Percentiles rank a stretch among this genome's conserved stretches.
These are phyloP conservation scores for Haplosporangium gracile DNA, from an alignment of 192 early-diverging fungal genomes.

Conservation along the genomic window DNA sequence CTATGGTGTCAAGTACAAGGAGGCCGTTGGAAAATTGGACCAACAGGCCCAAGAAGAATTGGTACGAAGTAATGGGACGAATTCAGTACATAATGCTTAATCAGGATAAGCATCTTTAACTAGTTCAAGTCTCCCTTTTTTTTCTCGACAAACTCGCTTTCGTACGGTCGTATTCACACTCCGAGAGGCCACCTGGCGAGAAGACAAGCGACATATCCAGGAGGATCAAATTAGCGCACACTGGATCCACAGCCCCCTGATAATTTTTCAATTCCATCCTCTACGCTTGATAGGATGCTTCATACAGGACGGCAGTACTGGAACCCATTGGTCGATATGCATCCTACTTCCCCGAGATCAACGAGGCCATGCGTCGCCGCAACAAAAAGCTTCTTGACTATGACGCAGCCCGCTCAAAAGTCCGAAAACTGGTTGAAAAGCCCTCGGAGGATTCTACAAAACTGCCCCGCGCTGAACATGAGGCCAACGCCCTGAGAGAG, in stretches of 20 bases:
- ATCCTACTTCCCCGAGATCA: constrained; percentile 92
- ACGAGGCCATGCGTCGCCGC: constrained; percentile 92
- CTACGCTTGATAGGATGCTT: constrained; percentile 70
- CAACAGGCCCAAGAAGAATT: constrained; percentile 84
- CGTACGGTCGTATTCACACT: not conserved
- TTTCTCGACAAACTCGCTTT: not conserved
- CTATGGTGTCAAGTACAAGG: constrained; percentile 86
- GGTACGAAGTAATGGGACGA: constrained; percentile 57
- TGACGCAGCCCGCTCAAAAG: constrained; percentile 79
- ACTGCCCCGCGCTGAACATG: constrained; percentile 84
- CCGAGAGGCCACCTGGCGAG: not conserved
- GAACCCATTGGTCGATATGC: constrained; percentile 91
- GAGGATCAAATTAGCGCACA: not conserved
- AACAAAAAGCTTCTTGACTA: constrained; percentile 92
- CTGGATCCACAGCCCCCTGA: not conserved
- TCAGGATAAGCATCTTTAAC: not conserved
- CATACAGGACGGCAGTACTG: constrained; percentile 88
- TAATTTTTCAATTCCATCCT: not conserved
- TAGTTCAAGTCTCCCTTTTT: not conserved
- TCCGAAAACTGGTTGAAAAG: constrained; percentile 87
- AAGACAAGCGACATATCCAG: not conserved
- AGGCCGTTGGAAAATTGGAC: constrained; percentile 84
- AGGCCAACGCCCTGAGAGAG: constrained; percentile 78
- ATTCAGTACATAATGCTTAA: not conserved
- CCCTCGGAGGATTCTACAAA: constrained; percentile 76